A percentile compares a stretch with the other conserved stretches of the same genome.
These are phyloP conservation scores for Aspergillus japonicus DNA, from an alignment of 2,329 filamentous ascomycete genomes.

Conservation along the genomic window DNA sequence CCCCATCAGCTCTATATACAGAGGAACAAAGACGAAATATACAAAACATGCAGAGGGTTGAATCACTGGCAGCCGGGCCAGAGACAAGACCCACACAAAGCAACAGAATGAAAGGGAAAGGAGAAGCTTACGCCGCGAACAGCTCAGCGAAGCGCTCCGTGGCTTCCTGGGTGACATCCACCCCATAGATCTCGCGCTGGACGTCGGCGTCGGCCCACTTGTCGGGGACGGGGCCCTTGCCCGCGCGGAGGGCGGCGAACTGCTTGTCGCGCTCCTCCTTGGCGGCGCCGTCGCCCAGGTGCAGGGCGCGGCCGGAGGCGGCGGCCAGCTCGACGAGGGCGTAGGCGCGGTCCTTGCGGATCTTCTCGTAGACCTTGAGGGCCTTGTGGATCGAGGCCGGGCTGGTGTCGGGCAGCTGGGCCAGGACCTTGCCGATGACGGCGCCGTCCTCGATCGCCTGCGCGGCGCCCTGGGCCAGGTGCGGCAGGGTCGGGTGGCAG, in stretches of 20 bases:
- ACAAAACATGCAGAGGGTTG: too few species aligned
- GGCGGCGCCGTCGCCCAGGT: constrained; percentile 58
- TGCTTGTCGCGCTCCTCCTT: constrained; percentile 59
- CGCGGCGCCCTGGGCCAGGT: constrained; percentile 63
- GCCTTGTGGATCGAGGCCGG: constrained; percentile 52
- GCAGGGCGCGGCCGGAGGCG: constrained; percentile 53
- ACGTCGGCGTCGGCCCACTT: constrained; percentile 71
- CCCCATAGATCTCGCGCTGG: constrained; percentile 64
- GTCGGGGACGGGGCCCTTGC: constrained; percentile 53
- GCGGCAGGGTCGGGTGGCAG: constrained; percentile 63
- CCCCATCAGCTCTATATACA: constrained; percentile 3
- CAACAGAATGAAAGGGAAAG: background rate
- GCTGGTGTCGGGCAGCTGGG: constrained; percentile 48
- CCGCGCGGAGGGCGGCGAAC: constrained; percentile 54
- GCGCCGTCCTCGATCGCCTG: constrained; percentile 65
- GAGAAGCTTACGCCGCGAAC: constrained; percentile 18
- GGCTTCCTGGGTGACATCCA: constrained; percentile 60
- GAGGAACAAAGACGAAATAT: background rate
- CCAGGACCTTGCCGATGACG: constrained; percentile 54
- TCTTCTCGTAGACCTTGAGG: constrained; percentile 55
- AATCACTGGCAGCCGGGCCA: background rate
- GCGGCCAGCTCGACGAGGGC: constrained; percentile 57
- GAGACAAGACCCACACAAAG: background rate
- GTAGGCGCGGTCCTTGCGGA: constrained; percentile 58
- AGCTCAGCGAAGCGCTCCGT: constrained; percentile 40